phyloP scores from a whole-genome alignment of 2,329 filamentous ascomycete genomes.

The Fusarium fujikuroi region DNA sequence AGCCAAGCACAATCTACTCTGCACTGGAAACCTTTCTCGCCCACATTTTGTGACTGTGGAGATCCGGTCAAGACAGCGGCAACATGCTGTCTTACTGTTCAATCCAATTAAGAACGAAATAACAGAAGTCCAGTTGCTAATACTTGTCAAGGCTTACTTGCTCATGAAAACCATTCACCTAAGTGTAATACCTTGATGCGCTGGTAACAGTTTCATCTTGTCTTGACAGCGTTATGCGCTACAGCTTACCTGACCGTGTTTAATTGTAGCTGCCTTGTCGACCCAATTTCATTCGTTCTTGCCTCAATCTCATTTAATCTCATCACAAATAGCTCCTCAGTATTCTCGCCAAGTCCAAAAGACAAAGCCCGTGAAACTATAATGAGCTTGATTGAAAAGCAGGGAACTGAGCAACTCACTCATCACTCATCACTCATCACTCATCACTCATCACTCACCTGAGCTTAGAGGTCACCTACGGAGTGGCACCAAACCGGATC shows the following conservation, averaged over 20 bases:
- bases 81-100: accelerated
- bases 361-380: not conserved
- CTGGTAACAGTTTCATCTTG: not conserved
- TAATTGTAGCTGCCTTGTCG: not conserved
- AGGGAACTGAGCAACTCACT: too few relatives aligned
- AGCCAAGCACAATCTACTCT: too few relatives aligned
- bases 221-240: not conserved
- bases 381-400: too few relatives aligned
- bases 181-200: accelerated
- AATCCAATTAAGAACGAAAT: accelerated
- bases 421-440: not conserved
- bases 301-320: accelerated
- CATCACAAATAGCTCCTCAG: accelerated
- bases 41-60: accelerated
- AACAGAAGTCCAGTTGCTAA: not conserved
- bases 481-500: accelerated
- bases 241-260: accelerated
- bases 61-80: not conserved
- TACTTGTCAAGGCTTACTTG: accelerated
- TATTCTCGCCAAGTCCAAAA: too few relatives aligned
- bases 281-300: accelerated
- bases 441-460: not conserved
- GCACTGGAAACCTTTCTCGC: accelerated
- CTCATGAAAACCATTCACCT: accelerated
- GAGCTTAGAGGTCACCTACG: not conserved